Conservation (phyloP, 371 early-diverging fungal genomes). For the Apophysomyces sp. region DNA sequence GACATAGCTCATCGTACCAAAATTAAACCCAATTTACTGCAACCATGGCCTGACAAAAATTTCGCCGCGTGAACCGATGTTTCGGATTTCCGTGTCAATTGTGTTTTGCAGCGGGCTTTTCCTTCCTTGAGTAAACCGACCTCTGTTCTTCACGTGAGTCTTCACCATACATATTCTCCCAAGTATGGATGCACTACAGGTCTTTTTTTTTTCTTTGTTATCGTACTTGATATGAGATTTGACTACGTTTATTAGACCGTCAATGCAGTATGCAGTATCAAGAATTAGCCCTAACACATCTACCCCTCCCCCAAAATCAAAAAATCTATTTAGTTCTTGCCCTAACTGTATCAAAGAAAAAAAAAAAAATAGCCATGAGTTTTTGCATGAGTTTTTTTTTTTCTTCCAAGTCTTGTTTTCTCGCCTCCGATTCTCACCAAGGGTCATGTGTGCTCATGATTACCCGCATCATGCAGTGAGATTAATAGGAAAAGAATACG, state of each 20-base stretch:
- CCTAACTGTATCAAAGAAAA: background rate
- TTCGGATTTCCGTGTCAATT: constrained; percentile 1
- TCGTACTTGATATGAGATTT: background rate
- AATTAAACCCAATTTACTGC: background rate
- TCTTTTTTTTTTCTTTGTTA: constrained; percentile 7
- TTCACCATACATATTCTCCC: background rate
- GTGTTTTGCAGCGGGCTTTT: constrained; percentile 3
- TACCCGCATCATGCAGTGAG: background rate
- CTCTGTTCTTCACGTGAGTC: background rate
- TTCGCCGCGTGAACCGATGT: background rate
- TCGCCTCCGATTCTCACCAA: too few relatives aligned
- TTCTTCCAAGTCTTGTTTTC: constrained; percentile 18
- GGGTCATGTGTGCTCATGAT: background rate
- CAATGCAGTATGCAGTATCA: constrained; percentile 1
- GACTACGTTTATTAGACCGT: background rate
- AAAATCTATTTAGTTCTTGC: background rate
- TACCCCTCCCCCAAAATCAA: background rate
- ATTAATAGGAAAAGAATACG: background rate
- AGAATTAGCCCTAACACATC: background rate
- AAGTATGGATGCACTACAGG: background rate
- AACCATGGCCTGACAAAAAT: background rate
- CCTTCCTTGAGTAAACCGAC: background rate
- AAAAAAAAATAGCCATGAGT: constrained; percentile 17
- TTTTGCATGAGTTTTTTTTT: constrained; percentile 36
- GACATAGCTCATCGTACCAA: background rate